These are phyloP conservation scores for Phaeosphaeriaceae sp. DNA, from an alignment of 2,329 filamentous ascomycete genomes.

Conservation along the genomic window DNA sequence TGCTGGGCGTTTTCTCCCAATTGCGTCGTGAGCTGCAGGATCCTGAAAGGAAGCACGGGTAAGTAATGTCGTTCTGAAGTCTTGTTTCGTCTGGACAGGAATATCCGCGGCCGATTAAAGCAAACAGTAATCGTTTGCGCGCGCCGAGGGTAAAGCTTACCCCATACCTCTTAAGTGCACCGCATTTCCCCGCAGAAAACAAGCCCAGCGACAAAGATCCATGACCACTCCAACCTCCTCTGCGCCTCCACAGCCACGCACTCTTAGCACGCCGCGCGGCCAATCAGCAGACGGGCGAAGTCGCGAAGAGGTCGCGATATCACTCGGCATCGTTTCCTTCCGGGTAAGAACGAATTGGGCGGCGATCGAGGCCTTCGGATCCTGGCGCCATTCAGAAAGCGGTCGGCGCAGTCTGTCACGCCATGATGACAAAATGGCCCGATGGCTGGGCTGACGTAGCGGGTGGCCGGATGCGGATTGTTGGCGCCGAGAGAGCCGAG, in stretches of 20 bases:
- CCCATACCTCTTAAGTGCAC: background rate
- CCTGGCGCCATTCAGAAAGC: background rate
- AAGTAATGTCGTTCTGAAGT: no score
- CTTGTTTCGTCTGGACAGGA: no score
- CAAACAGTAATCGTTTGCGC: background rate
- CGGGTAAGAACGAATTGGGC: background rate
- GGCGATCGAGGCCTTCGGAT: background rate
- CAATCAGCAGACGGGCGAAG: no score
- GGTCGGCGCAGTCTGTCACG: slow-evolving; percentile 3
- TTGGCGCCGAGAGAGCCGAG: slow-evolving; percentile 21
- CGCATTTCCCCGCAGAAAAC: slow-evolving; percentile 9
- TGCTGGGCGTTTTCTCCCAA: background rate
- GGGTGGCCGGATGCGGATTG: background rate
- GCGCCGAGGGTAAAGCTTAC: background rate
- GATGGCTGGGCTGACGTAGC: slow-evolving; percentile 33
- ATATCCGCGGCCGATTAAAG: background rate
- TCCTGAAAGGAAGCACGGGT: no score
- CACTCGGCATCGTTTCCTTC: background rate
- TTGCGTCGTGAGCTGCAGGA: background rate
- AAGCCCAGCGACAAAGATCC: slow-evolving; percentile 7
- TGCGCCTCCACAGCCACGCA: slow-evolving; percentile 24
- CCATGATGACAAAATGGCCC: slow-evolving; percentile 3
- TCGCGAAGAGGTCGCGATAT: no score
- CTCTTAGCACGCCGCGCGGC: background rate
- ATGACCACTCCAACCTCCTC: slow-evolving; percentile 4